Evolutionary conservation across 306 rosid species (phyloP).

Genomic region (Hippophae gyantsensis): DNA sequence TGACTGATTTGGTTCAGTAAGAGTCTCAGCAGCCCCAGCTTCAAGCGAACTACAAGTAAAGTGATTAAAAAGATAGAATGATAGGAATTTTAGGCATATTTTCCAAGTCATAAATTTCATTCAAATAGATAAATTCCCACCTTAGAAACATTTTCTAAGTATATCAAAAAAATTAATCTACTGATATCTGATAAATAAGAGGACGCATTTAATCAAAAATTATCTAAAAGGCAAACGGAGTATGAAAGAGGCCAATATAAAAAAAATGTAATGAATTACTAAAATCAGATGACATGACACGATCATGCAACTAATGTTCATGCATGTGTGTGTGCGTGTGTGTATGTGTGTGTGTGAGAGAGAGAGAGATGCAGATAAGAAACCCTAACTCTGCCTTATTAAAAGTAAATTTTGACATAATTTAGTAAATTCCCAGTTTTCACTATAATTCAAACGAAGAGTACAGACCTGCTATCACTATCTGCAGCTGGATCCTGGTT

Average conservation of each 20-base stretch:
- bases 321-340: no score
- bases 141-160: no score
- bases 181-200: no score
- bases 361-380: no score
- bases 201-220: no score
- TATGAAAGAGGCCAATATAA: neutral
- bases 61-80: conserved; percentile 4
- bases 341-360: no score
- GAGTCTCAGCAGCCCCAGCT: conserved; percentile 33
- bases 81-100: neutral
- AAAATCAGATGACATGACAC: no score
- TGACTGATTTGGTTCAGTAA: conserved; percentile 37
- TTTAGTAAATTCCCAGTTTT: no score
- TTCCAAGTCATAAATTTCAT: neutral
- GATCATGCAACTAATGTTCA: no score
- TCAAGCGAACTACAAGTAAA: conserved; percentile 33
- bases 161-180: no score
- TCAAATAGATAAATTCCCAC: neutral
- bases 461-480: conserved; percentile 53
- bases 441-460: conserved; percentile 2
- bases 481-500: conserved; percentile 44
- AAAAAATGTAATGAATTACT: neutral
- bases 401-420: no score
- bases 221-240: neutral
- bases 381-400: no score